Conservation (phyloP, 1,284 basidiomycete genomes). For the Puccinia sorghi region DNA sequence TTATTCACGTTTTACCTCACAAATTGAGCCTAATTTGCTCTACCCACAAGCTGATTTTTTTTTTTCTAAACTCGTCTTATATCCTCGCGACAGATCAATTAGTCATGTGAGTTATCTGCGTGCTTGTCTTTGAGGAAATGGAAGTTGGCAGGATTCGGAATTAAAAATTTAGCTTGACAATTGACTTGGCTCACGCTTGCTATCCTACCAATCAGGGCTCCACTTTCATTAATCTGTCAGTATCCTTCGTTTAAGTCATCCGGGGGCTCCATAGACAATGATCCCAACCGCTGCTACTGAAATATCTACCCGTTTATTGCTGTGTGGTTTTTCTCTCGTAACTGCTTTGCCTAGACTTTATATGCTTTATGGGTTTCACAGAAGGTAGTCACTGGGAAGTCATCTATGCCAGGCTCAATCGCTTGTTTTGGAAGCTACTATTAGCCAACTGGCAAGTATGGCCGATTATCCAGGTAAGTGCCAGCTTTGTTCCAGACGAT, state of each 20-base stretch:
- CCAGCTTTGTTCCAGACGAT: background rate
- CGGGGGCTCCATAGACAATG: no score
- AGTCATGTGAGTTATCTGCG: slow-evolving; percentile 23
- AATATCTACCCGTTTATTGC: background rate
- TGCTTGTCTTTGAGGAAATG: background rate
- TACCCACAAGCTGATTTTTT: background rate
- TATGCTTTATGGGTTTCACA: slow-evolving; percentile 36
- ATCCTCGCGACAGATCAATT: slow-evolving; percentile 21
- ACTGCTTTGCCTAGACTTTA: slow-evolving; percentile 9
- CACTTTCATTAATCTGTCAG: slow-evolving; percentile 40
- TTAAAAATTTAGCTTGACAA: background rate
- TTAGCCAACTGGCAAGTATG: slow-evolving; percentile 42
- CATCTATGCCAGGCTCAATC: slow-evolving; percentile 25
- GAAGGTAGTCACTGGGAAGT: slow-evolving; percentile 26
- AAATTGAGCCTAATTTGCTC: background rate
- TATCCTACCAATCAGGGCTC: slow-evolving; percentile 14
- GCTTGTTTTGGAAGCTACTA: slow-evolving; percentile 34
- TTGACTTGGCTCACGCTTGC: background rate
- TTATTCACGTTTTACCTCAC: background rate
- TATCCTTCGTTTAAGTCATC: background rate
- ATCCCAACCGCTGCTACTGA: no score
- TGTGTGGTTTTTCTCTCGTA: background rate
- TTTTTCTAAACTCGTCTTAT: background rate
- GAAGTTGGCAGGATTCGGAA: background rate
- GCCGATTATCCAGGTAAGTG: slow-evolving; percentile 43